Base-by-base conservation (phyloP, 441 rosid species). In the Breynia disticha region DNA sequence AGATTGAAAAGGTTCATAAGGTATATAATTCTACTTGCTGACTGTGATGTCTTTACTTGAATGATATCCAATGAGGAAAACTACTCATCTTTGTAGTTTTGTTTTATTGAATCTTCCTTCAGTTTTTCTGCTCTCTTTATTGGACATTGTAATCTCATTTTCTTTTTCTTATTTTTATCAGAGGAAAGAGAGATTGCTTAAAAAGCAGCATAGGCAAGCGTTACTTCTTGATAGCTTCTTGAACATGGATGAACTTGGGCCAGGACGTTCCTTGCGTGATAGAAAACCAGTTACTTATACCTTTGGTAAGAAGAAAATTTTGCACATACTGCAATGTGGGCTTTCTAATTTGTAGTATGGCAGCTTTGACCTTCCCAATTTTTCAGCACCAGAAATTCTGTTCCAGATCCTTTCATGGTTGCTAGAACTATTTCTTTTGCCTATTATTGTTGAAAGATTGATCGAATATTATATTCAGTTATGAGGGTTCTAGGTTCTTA, bases 261-360 rank as follows among this genome's bases (percentile, higher is more conserved):
- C 76, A 12, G 99, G 97, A 47, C 99, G 99, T 20, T 77, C 96
- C 52, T 96, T 83, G 57, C 99, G 99, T 63, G 96, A 89, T 64
- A 80, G 99, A 67, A 94, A 94, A 59, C 99, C 95, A 48, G 97
- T 94, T 65, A 82, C 90, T 63, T 94, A 94, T 57, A 94, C 99
- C 54, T 94, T 94, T 72, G 99, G 99, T 89, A 79, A 74, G 81
- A 67, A 48, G 48, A 49, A 50, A 32, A 19, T 41, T 37, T 17
- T 0, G 16, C 19, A n/a, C 22, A 42, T 37, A 18, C n/a, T n/a
- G n/a, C n/a, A n/a, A n/a, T n/a, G 13, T 16, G 20, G 5, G n/a
- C 15, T 41, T 41, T 41, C 44, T 41, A 15, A 41, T 41, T 41
- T 11, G 44, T 9, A 11, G 13, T 11, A 11, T 41, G 13, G 2